A percentile compares a stretch with the other conserved stretches of the same genome.
Evolutionary conservation across 1,284 basidiomycete genomes (phyloP).

Genomic region (Coniferiporia weirii): DNA sequence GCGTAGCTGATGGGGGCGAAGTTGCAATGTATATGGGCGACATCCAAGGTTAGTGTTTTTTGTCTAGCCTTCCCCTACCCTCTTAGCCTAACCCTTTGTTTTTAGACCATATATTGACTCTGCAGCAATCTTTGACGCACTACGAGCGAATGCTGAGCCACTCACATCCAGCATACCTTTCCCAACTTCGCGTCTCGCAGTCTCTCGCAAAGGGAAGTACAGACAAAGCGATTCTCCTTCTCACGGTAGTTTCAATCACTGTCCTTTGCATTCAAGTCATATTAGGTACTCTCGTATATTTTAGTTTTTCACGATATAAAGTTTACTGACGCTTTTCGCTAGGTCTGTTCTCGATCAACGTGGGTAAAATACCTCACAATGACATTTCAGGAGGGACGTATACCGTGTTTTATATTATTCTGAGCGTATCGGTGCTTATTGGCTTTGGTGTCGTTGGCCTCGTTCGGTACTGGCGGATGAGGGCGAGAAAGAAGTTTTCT

Average conservation of each 20-base stretch:
- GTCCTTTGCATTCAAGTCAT: slow-evolving; percentile 67
- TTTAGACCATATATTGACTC: slow-evolving; percentile 84
- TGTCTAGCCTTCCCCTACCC: neutral
- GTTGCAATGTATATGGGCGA: slow-evolving; percentile 89
- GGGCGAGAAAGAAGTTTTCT: slow-evolving; percentile 36
- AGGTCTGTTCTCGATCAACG: slow-evolving; percentile 67
- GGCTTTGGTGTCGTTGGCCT: slow-evolving; percentile 35
- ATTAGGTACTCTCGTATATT: slow-evolving; percentile 41
- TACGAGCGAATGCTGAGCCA: slow-evolving; percentile 87
- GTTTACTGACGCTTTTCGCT: slow-evolving; percentile 23
- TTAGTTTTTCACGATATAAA: neutral
- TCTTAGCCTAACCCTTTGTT: neutral
- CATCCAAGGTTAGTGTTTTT: slow-evolving; percentile 65
- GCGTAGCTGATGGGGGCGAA: slow-evolving; percentile 35
- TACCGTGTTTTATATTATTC: slow-evolving; percentile 45
- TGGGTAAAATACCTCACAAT: slow-evolving; percentile 37
- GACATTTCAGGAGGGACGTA: slow-evolving; percentile 22
- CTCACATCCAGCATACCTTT: slow-evolving; percentile 82
- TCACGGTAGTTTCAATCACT: slow-evolving; percentile 65
- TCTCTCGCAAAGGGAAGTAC: slow-evolving; percentile 56
- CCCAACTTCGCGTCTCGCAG: slow-evolving; percentile 66
- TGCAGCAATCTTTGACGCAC: slow-evolving; percentile 83
- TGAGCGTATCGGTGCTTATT: slow-evolving; percentile 38
- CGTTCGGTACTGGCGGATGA: slow-evolving; percentile 56
- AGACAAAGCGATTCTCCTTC: slow-evolving; percentile 61